Conservation (phyloP, 768 basidiomycete genomes). For the Lentinus brumalis region DNA sequence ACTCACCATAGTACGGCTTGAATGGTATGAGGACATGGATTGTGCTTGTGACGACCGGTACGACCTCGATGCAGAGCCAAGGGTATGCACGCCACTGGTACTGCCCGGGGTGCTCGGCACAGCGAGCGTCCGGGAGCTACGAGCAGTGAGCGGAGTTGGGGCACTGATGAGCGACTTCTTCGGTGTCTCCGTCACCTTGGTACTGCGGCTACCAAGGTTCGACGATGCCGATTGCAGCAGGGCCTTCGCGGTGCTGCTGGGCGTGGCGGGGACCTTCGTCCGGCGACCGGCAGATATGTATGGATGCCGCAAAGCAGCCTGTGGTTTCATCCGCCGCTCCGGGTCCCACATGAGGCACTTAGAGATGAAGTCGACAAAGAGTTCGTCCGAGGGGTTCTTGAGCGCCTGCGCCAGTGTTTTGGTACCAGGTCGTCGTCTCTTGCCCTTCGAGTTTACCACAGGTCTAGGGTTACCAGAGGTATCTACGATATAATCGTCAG, state of each 20-base stretch:
- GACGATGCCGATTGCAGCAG: slow-evolving; percentile 57
- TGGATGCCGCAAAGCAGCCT: slow-evolving; percentile 88
- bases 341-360: slow-evolving; percentile 99
- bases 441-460: slow-evolving; percentile 95
- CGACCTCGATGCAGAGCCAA: slow-evolving; percentile 63
- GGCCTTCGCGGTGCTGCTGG: slow-evolving; percentile 50
- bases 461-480: slow-evolving; percentile 90
- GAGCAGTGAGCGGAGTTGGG: slow-evolving; percentile 84
- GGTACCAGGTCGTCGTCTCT: slow-evolving; percentile 86
- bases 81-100: slow-evolving; percentile 47
- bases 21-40: slow-evolving; percentile 70
- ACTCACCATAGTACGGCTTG: slow-evolving; percentile 73
- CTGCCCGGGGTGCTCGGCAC: slow-evolving; percentile 61
- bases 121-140: slow-evolving; percentile 59
- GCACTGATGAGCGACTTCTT: slow-evolving; percentile 91
- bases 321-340: slow-evolving; percentile 91
- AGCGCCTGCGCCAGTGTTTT: slow-evolving; percentile 90
- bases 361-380: slow-evolving; percentile 94
- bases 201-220: slow-evolving; percentile 51
- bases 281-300: slow-evolving; percentile 76
- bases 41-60: slow-evolving; percentile 72
- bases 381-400: slow-evolving; percentile 83
- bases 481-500: slow-evolving; percentile 51
- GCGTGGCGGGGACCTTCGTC: slow-evolving; percentile 45
- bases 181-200: slow-evolving; percentile 69